phyloP scores from a whole-genome alignment of 1,139 yeast species.

The Geotrichum europaeum region DNA sequence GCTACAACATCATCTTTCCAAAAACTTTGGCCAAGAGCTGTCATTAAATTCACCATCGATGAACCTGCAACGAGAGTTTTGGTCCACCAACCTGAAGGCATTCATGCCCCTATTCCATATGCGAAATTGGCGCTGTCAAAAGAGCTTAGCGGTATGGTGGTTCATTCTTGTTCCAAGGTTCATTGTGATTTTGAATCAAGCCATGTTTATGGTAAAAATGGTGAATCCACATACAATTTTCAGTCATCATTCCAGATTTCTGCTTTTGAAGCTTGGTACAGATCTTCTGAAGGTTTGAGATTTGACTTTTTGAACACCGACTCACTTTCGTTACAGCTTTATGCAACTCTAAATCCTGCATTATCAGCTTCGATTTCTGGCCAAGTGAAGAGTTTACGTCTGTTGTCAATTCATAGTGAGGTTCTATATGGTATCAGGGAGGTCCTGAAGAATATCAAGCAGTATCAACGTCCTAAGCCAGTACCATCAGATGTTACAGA shows the following conservation, averaged over 20 bases:
- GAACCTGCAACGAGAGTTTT: constrained; percentile 38
- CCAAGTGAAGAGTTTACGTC: constrained; percentile 26
- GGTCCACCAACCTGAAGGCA: constrained; percentile 20
- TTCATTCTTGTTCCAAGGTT: constrained; percentile 30
- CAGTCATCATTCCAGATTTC: constrained; percentile 27
- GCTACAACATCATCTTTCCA: constrained; percentile 21
- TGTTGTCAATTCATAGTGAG: constrained; percentile 28
- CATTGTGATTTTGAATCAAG: constrained; percentile 32
- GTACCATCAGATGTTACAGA: background rate
- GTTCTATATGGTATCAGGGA: constrained; percentile 29
- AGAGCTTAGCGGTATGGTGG: constrained; percentile 27
- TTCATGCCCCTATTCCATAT: constrained; percentile 3
- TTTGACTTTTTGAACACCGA: constrained; percentile 32
- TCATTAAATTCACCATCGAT: constrained; percentile 33
- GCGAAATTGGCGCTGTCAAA: constrained; percentile 8
- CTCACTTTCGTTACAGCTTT: constrained; percentile 26
- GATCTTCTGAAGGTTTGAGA: constrained; percentile 29
- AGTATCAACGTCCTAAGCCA: background rate
- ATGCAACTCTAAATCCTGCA: constrained; percentile 29
- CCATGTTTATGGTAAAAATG: constrained; percentile 23
- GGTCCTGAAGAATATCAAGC: constrained; percentile 22
- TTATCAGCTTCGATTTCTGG: constrained; percentile 27
- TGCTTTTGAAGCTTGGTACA: constrained; percentile 31
- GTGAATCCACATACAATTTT: constrained; percentile 26
- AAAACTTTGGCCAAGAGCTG: constrained; percentile 33